phyloP scores from a whole-genome alignment of 306 rosid species.

The Clitoria ternatea region DNA sequence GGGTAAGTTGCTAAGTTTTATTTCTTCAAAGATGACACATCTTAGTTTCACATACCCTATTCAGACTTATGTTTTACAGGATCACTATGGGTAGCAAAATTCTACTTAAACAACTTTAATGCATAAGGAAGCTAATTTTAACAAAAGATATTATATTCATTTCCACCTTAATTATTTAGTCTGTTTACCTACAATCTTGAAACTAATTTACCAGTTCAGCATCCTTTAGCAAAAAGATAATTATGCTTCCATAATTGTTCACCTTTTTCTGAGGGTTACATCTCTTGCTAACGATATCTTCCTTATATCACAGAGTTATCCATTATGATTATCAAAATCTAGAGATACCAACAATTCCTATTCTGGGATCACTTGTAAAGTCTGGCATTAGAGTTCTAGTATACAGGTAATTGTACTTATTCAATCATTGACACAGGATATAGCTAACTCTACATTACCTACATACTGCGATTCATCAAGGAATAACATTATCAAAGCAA shows the following conservation, averaged over 20 bases:
- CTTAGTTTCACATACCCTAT: no score
- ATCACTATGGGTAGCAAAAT: no score
- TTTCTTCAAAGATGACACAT: not conserved
- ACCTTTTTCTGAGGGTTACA: not conserved
- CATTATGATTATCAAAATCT: slow-evolving; percentile 22
- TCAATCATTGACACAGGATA: not conserved
- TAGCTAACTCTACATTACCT: not conserved
- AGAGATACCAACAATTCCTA: slow-evolving; percentile 27
- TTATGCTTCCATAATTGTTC: not conserved
- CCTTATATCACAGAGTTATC: slow-evolving; percentile 6
- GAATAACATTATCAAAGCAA: not conserved
- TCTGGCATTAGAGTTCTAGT: slow-evolving; percentile 37
- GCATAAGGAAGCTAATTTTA: not conserved
- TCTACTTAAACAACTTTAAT: no score
- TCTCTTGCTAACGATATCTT: not conserved
- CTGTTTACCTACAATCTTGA: not conserved
- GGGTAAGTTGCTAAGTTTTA: slow-evolving; percentile 28
- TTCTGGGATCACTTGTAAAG: slow-evolving; percentile 30
- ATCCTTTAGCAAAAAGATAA: not conserved
- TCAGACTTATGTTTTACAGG: no score
- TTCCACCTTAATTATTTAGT: not conserved
- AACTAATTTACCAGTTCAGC: not conserved
- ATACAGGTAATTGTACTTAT: slow-evolving; percentile 28
- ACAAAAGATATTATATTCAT: not conserved
- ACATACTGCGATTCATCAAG: not conserved